Base-by-base conservation (phyloP, 176 grass and related monocot genomes). In the Phragmites australis region DNA sequence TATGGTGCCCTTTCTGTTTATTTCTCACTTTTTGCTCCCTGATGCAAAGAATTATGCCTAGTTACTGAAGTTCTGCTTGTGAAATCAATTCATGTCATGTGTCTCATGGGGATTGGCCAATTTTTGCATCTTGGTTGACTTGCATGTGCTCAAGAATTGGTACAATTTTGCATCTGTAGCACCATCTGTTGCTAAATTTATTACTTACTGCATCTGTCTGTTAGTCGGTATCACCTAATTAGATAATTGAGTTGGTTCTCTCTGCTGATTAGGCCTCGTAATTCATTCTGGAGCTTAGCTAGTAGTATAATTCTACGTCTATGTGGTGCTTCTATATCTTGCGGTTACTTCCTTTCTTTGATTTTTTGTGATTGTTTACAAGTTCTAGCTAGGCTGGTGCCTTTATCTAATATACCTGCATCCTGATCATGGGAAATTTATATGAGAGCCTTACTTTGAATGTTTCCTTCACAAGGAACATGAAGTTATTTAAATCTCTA, bases 1-100 rank as follows among this genome's bases (percentile, higher is more conserved):
- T 66, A 44, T 82, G 72, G 34, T 26, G 32, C 55, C 44, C 79
- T 70, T 76, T 81, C 44, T 81, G 46, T 83, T 88, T 29, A 17
- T 6, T 29, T 39, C 48, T 27, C 17, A 14, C 44, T 72, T 48
- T 22, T n/a, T 27, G 27, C 22, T 61, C 22, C 9, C 57, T 69
- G 30, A 23, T 82, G 62, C 65, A 75, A 40, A 17, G 6, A 75
- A 69, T 69, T 62, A 37, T 82, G 43, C 22, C 71, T 76, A 77
- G 43, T 87, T 47, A 60, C 30, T 73, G n/a, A n/a, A n/a, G n/a
- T n/a, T 74, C 14, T 53, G 18, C 57, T 9, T 34, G 23, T 61
- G 43, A 40, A 19, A 50, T 61, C 52, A 55, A 19, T 55, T 6
- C 4, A 52, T 52, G 21, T 46, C 12, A 19, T 63, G 60, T 32